Evolutionary conservation across 129 eudicot genomes (phyloP).

Genomic region (Saussurea involucrata): DNA sequence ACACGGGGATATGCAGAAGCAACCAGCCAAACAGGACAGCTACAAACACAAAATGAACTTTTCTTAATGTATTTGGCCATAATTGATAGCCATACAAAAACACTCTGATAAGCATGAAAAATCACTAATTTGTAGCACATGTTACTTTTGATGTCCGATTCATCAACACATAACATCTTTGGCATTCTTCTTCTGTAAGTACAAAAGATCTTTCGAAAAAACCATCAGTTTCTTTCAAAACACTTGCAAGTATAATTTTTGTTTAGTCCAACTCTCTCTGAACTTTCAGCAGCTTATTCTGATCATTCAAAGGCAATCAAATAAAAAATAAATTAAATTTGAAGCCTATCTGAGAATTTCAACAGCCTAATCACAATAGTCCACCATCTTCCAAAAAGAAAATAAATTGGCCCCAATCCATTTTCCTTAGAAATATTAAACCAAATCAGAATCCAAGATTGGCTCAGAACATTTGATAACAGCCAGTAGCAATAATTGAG

Average conservation of each 20-base stretch:
- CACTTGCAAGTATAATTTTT: slow-evolving; percentile 91
- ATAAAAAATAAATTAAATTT: too few relatives aligned
- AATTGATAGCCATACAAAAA: background rate
- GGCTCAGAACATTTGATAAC: too few relatives aligned
- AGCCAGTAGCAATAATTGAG: too few relatives aligned
- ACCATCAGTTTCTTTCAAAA: background rate
- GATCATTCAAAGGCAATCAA: slow-evolving; percentile 7
- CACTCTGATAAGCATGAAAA: too few relatives aligned
- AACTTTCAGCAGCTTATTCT: slow-evolving; percentile 92
- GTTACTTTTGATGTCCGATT: background rate
- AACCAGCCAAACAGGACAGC: too few relatives aligned
- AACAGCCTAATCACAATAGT: too few relatives aligned
- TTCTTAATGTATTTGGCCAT: background rate
- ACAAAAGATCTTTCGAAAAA: background rate
- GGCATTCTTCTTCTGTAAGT: background rate
- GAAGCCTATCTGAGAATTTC: too few relatives aligned
- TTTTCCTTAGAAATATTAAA: too few relatives aligned
- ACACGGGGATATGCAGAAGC: too few relatives aligned
- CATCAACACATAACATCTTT: background rate
- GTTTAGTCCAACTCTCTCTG: slow-evolving; percentile 98
- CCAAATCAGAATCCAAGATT: too few relatives aligned
- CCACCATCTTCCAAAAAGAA: too few relatives aligned
- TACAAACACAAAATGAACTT: background rate
- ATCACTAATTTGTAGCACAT: background rate
- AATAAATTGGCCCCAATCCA: too few relatives aligned